Percentiles rank a stretch among this genome's conserved stretches.
Evolutionary conservation across 768 basidiomycete species (phyloP).

Genomic region (Terana coerulea): DNA sequence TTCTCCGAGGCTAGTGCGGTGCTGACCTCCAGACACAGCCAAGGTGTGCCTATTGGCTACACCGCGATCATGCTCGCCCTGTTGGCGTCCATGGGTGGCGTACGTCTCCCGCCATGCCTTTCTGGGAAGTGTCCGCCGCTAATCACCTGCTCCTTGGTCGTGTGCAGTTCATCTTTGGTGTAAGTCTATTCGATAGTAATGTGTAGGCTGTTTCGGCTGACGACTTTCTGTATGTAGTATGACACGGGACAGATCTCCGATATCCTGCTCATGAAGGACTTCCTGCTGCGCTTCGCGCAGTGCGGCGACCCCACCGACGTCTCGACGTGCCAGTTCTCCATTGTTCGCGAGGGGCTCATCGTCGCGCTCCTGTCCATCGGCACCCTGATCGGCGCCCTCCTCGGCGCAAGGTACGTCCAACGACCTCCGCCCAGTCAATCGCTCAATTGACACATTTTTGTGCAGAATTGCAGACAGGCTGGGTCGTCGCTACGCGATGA

Average conservation of each 20-base stretch:
- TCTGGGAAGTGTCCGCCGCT: neutral
- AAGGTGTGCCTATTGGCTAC: constrained; percentile 59
- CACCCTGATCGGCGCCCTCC: constrained; percentile 57
- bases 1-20: constrained; percentile 3
- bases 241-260: constrained; percentile 79
- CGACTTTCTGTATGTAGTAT: constrained; percentile 34
- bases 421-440: too few relatives aligned
- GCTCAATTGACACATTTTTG: too few relatives aligned
- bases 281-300: constrained; percentile 56
- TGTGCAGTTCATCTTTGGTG: constrained; percentile 49
- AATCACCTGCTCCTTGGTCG: neutral
- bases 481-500: constrained; percentile 67
- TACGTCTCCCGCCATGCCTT: constrained; percentile 8
- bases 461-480: constrained; percentile 58
- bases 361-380: constrained; percentile 71
- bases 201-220: too few relatives aligned
- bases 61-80: constrained; percentile 63
- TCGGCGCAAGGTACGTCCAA: constrained; percentile 53
- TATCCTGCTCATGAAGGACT: constrained; percentile 71
- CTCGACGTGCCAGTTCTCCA: constrained; percentile 48
- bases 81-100: constrained; percentile 67
- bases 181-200: constrained; percentile 18
- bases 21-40: constrained; percentile 27
- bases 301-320: constrained; percentile 39
- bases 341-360: constrained; percentile 59